Evolutionary conservation across 768 basidiomycete species (phyloP).

Genomic region (Mycena rosella): DNA sequence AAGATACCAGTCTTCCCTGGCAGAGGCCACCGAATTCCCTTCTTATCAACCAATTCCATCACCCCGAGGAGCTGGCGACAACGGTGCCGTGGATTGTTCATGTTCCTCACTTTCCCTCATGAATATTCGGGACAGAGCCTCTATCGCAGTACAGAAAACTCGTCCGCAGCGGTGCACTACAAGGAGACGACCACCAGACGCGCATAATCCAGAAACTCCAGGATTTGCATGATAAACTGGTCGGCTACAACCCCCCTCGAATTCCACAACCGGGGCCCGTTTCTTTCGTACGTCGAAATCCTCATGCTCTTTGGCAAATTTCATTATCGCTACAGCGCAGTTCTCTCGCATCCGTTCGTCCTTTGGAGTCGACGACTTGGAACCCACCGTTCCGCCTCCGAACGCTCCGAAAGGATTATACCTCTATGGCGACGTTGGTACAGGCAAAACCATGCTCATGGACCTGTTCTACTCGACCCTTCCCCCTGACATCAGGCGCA

Average conservation of each 20-base stretch:
- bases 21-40: constrained; percentile 5
- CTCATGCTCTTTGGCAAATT: constrained; percentile 18
- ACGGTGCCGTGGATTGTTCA: constrained; percentile 16
- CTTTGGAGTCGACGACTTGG: constrained; percentile 42
- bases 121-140: constrained; percentile 42
- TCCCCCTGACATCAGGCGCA: constrained; percentile 71
- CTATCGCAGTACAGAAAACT: constrained; percentile 62
- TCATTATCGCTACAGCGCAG: constrained; percentile 47
- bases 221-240: constrained; percentile 78
- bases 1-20: constrained; percentile 17
- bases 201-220: constrained; percentile 88
- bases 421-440: constrained; percentile 96
- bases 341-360: constrained; percentile 55
- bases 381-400: constrained; percentile 58
- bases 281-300: constrained; percentile 52
- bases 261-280: constrained; percentile 59
- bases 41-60: constrained; percentile 11
- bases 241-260: constrained; percentile 76
- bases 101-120: constrained; percentile 3
- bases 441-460: constrained; percentile 99
- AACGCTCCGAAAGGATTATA: constrained; percentile 89
- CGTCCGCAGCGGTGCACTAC: constrained; percentile 63
- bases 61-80: constrained; percentile 3
- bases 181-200: constrained; percentile 86
- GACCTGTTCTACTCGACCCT: constrained; percentile 94